These are phyloP conservation scores for Sideroxylon spinosum DNA, from an alignment of 179 eudicot species.

Conservation along the genomic window DNA sequence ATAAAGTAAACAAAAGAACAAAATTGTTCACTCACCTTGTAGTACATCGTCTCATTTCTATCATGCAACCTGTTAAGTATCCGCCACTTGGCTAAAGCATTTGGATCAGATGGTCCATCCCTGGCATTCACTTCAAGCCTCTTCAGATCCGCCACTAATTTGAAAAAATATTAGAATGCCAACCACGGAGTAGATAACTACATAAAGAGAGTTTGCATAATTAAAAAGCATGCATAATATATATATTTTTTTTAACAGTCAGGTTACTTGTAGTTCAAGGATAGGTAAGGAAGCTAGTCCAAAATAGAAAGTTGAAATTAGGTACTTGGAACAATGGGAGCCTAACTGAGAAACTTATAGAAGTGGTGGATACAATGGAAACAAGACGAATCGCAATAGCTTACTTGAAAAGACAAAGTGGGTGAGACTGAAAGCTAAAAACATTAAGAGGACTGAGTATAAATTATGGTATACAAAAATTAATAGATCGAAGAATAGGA, in stretches of 20 bases:
- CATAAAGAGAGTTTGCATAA: not conserved
- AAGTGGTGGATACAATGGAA: no score
- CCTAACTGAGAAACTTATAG: no score
- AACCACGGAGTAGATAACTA: not conserved
- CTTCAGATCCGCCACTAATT: conserved; percentile 75
- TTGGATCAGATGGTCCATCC: conserved; percentile 92
- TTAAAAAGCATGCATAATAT: not conserved
- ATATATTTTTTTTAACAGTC: not conserved
- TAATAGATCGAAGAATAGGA: no score
- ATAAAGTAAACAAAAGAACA: not conserved
- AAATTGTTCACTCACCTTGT: conserved; percentile 51
- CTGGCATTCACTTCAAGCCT: conserved; percentile 67
- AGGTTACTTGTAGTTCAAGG: not conserved
- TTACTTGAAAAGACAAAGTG: no score
- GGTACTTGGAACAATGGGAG: no score
- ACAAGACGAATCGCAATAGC: no score
- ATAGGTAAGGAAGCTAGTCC: no score
- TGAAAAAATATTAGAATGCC: not conserved
- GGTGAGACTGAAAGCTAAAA: no score
- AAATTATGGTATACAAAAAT: no score
- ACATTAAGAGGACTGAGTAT: no score
- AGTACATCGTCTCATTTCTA: conserved; percentile 96
- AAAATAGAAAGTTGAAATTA: no score
- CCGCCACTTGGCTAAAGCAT: conserved; percentile 92
- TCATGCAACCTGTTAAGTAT: conserved; percentile 92